These are phyloP conservation scores for Alnus glutinosa DNA, from an alignment of 306 rosid species.

Conservation along the genomic window DNA sequence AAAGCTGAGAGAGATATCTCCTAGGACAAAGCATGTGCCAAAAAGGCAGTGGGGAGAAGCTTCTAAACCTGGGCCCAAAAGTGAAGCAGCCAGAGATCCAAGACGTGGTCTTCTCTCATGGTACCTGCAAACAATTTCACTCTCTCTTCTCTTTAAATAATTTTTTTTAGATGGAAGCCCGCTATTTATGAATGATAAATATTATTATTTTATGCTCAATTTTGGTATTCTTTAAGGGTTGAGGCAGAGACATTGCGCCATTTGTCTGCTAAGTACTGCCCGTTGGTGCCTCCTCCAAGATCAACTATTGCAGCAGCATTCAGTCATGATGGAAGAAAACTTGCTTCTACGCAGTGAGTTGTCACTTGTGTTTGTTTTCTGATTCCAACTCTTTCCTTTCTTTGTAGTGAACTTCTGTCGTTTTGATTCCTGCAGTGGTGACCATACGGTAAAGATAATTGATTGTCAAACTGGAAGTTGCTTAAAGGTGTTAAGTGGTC, in stretches of 20 bases:
- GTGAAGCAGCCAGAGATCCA: conserved; percentile 43
- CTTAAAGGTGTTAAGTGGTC: conserved; percentile 49
- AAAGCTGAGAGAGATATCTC: conserved; percentile 55
- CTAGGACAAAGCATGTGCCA: conserved; percentile 41
- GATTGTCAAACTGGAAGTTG: conserved; percentile 48
- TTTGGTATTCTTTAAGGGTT: conserved; percentile 42
- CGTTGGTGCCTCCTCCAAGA: conserved; percentile 48
- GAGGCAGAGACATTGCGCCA: conserved; percentile 54
- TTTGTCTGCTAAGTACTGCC: conserved; percentile 48
- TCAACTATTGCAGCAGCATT: conserved; percentile 58
- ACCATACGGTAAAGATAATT: conserved; percentile 49
- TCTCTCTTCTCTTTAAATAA: conserved; percentile 8
- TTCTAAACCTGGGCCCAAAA: conserved; percentile 27
- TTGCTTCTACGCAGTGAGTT: conserved; percentile 58
- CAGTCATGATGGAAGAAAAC: conserved; percentile 46
- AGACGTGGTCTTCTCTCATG: conserved; percentile 53
- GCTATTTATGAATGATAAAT: conserved; percentile 1
- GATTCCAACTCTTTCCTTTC: conserved; percentile 9
- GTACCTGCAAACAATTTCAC: conserved; percentile 24
- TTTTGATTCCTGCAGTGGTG: conserved; percentile 40
- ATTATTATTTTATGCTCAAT: conserved; percentile 22
- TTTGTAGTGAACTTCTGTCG: conserved; percentile 20
- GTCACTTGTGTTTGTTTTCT: conserved; percentile 13
- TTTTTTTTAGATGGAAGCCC: not conserved
- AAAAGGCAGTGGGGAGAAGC: conserved; percentile 44